A percentile compares a stretch with the other conserved stretches of the same genome.
phyloP scores from a whole-genome alignment of 257 asterid species.

The Voacanga thouarsii region DNA sequence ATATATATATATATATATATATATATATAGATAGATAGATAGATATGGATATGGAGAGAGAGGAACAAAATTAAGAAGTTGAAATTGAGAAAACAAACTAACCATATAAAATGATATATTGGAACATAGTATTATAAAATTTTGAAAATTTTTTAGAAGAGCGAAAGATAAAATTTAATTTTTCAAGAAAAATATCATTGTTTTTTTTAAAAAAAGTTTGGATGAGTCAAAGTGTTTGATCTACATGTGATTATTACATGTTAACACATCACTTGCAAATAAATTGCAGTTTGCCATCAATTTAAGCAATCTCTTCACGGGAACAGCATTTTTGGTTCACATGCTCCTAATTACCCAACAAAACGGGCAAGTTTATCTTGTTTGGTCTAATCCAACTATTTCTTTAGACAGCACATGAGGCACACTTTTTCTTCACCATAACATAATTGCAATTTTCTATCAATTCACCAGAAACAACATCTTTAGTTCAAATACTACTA shows the following conservation, averaged over 20 bases:
- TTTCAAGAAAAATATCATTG: too few species aligned
- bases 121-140: too few species aligned
- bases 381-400: not conserved
- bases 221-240: not conserved
- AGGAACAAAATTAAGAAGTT: too few species aligned
- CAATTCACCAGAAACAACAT: not conserved
- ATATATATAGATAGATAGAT: too few species aligned
- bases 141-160: too few species aligned
- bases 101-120: too few species aligned
- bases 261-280: not conserved
- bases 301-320: not conserved
- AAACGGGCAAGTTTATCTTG: not conserved
- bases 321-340: not conserved
- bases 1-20: too few species aligned
- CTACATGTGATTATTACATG: not conserved
- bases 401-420: not conserved
- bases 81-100: too few species aligned
- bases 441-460: not conserved
- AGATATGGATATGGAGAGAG: too few species aligned
- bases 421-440: not conserved
- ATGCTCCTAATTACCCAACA: conserved; percentile 17
- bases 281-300: not conserved
- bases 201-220: too few species aligned
- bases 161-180: too few species aligned
- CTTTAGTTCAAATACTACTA: not conserved